A percentile compares a stretch with the other conserved stretches of the same genome.
These are phyloP conservation scores for Eutrema salsugineum DNA, from an alignment of 441 rosid genomes.

Conservation along the genomic window DNA sequence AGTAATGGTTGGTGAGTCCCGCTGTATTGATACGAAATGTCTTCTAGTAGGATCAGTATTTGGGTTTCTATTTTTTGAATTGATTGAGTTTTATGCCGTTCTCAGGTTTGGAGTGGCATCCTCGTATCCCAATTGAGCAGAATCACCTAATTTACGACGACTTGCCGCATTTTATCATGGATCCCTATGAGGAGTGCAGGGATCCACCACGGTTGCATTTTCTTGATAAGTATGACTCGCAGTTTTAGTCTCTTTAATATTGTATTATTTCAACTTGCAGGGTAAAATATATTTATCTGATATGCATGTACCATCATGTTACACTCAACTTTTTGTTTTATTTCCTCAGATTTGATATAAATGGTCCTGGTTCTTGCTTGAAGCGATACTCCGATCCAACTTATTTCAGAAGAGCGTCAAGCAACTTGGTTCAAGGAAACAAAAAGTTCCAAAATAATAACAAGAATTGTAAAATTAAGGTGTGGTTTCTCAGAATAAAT, in stretches of 20 bases:
- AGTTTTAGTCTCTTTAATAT: not conserved
- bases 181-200: constrained; percentile 80
- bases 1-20: not conserved
- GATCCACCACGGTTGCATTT: constrained; percentile 79
- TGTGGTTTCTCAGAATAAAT: constrained; percentile 24
- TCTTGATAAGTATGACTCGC: constrained; percentile 75
- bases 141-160: constrained; percentile 78
- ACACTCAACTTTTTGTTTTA: constrained; percentile 28
- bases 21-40: not conserved
- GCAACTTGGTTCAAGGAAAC: constrained; percentile 41
- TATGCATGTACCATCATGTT: constrained; percentile 15
- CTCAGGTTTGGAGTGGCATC: constrained; percentile 91
- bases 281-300: not conserved
- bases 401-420: constrained; percentile 65
- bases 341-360: constrained; percentile 67
- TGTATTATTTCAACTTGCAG: not conserved
- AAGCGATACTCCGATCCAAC: constrained; percentile 94
- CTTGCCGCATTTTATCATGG: constrained; percentile 79
- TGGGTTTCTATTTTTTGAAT: not conserved
- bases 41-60: not conserved
- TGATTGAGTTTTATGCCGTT: constrained; percentile 27
- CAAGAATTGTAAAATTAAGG: constrained; percentile 65
- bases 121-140: constrained; percentile 56
- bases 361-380: constrained; percentile 92
- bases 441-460: constrained; percentile 50